Percentiles rank a stretch among this genome's conserved stretches.
These are phyloP conservation scores for Sporothrix protearum DNA, from an alignment of 2,329 filamentous ascomycete species.

Conservation along the genomic window DNA sequence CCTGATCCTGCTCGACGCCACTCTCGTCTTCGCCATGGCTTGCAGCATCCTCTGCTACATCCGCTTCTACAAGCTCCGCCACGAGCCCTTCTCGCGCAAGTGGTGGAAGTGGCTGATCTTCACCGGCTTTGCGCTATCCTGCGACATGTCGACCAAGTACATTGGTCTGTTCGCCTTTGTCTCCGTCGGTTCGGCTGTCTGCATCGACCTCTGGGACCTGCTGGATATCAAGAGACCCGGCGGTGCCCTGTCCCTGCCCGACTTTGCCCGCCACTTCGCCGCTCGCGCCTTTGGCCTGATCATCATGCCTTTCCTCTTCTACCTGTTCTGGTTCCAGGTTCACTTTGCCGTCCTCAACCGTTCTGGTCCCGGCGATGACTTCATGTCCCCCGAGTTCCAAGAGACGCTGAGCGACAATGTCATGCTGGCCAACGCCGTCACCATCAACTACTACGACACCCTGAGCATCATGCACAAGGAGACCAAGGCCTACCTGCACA, in stretches of 20 bases:
- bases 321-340: constrained; percentile 99
- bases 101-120: constrained; percentile 99
- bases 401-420: constrained; percentile 93
- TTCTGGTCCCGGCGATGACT: constrained; percentile 94
- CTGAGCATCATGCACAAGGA: constrained; percentile 94
- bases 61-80: constrained; percentile 94
- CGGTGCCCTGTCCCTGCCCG: constrained; percentile 72
- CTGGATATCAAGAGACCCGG: constrained; percentile 81
- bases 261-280: constrained; percentile 85
- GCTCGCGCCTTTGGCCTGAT: constrained; percentile 85
- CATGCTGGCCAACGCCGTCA: constrained; percentile 82
- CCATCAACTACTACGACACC: constrained; percentile 84
- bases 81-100: constrained; percentile 84
- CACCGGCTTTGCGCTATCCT: constrained; percentile 90
- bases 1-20: constrained; percentile 90
- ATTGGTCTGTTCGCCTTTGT: constrained; percentile 96
- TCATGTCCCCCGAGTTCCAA: constrained; percentile 98
- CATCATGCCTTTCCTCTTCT: constrained; percentile 91
- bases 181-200: constrained; percentile 89
- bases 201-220: constrained; percentile 93
- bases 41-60: constrained; percentile 91
- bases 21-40: constrained; percentile 92
- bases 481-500: constrained; percentile 93
- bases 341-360: constrained; percentile 86
- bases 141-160: constrained; percentile 98